phyloP scores from a whole-genome alignment of 2,329 filamentous ascomycete genomes.

The Cordyceps militaris region DNA sequence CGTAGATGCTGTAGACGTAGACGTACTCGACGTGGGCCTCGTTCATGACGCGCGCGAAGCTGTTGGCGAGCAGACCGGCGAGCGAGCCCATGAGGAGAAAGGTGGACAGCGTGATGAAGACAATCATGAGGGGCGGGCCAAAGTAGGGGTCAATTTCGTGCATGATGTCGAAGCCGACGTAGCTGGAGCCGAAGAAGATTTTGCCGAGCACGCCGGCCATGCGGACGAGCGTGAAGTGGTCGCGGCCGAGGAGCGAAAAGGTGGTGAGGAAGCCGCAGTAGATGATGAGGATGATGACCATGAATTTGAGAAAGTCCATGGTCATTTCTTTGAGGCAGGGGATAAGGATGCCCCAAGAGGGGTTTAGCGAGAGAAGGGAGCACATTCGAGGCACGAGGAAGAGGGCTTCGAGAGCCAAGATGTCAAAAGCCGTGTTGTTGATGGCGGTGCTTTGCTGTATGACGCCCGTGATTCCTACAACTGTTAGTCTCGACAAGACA shows the following conservation, averaged over 20 bases:
- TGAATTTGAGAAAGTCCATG: slow-evolving; percentile 83
- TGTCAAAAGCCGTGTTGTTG: slow-evolving; percentile 78
- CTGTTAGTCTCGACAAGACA: background rate
- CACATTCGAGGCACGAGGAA: slow-evolving; percentile 87
- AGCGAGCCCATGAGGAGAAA: slow-evolving; percentile 73
- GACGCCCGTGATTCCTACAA: slow-evolving; percentile 26
- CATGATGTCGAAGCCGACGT: slow-evolving; percentile 66
- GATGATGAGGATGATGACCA: slow-evolving; percentile 70
- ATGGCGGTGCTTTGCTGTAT: slow-evolving; percentile 51
- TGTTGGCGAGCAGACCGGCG: slow-evolving; percentile 72
- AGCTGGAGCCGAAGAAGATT: slow-evolving; percentile 73
- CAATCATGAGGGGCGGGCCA: slow-evolving; percentile 56
- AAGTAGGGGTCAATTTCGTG: slow-evolving; percentile 51
- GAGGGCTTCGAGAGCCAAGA: slow-evolving; percentile 80
- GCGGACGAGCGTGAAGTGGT: slow-evolving; percentile 53
- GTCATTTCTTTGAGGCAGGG: slow-evolving; percentile 92
- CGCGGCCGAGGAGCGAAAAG: slow-evolving; percentile 70
- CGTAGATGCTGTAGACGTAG: slow-evolving; percentile 64
- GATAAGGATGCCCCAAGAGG: slow-evolving; percentile 85
- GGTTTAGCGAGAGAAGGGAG: slow-evolving; percentile 77
- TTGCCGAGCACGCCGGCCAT: slow-evolving; percentile 75
- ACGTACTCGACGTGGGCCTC: slow-evolving; percentile 69
- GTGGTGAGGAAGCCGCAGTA: slow-evolving; percentile 88
- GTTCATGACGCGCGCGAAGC: slow-evolving; percentile 57
- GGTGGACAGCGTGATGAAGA: slow-evolving; percentile 71